Evolutionary conservation across 106 monocot species (phyloP), one percentile per base, ranked within the genome.

Genomic region (Dioscorea zingiberensis): DNA sequence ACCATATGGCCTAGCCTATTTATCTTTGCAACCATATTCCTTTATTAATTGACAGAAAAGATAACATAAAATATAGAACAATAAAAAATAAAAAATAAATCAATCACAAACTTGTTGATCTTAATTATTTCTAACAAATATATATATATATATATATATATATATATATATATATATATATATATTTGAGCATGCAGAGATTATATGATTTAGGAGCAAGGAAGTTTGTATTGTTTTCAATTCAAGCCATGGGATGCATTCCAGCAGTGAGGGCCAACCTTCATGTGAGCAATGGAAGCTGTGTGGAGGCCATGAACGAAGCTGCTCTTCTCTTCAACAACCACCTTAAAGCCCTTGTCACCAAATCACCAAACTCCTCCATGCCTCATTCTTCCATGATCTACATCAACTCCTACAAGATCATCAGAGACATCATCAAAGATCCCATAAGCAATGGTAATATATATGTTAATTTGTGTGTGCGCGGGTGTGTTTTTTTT

Each of bases 201-300:
- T 69, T 90, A 7, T 76, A 90, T 38, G 69, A 45, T 19, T 13
- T 80, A 3, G 90, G 90, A 59, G 90, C 85, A 21, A 80, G 86
- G 58, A 90, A 90, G 27, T 83, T 83, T 44, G 83, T 86, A 21
- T 24, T 90, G 25, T 67, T 86, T 28, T 75, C 83, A 8, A 69
- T 86, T 26, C 83, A 83, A 59, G 65, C 79, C n/a, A n/a, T n/a
- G 23, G 90, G 90, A 7, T 90, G 90, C 72, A 70, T 72, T 15
- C 90, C 90, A 4, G 83, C 74, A 32, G 90, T 78, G 28, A 71
- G 74, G 57, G 63, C 65, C 23, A 74, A 44, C 18, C 8, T 28
- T 3, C 54, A 29, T 18, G 23, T 44, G 14, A 68, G 48, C 61
- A 76, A 72, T 44, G 80, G 66, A 13, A 62, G 61, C 47, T 90